Base-by-base conservation (phyloP, 2,329 filamentous ascomycete genomes). In the Trichoderma pleuroti region DNA sequence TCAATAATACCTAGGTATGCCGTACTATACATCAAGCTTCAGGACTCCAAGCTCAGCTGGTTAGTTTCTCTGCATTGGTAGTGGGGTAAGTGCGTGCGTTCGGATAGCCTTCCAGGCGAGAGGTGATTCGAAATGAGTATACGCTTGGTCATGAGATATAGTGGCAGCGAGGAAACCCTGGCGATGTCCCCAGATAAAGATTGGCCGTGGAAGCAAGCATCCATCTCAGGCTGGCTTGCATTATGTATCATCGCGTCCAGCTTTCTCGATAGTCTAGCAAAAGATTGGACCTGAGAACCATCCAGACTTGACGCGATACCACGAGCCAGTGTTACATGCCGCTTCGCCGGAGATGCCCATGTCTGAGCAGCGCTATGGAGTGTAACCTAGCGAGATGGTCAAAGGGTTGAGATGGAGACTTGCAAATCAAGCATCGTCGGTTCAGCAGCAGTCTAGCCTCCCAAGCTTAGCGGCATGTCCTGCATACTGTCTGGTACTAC, bases 241-340 rank as follows among this genome's bases (percentile, higher is more conserved):
- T 42, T 49, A 57, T 57, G 63, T 42, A 52, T 39, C 36, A 26
- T 61, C 26, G 56, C 46, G 21, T 49, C 46, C 46, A 39, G 63
- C 9, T 42, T 42, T 56, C 21, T 56, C 26, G 63, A 42, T 11
- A 18, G 46, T 16, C 32, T 66, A 18, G 24, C 9, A 26, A 66
- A 57, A 57, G 28, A 56, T 9, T 57, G 32, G 49, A 42, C 10
- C 28, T 57, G 14, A 52, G 30, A 7, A 26, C 46, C 14, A 36
- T 26, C 42, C n/a, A 54, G 39, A 36, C 28, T 32, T 16, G 11
- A 36, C 36, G 34, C 49, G 36, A 36, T 36, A 52, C 39, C 66
- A 68, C 66, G 66, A 68, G 66, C 66, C 56, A 68, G 54, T 61
- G 66, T 68, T 68, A 68, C 66, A 68, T 68, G 66, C 66, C 66